Evolutionary conservation across 768 basidiomycete genomes (phyloP), one percentile per base, ranked within the genome.

Genomic region (Tephrocybe sp.): DNA sequence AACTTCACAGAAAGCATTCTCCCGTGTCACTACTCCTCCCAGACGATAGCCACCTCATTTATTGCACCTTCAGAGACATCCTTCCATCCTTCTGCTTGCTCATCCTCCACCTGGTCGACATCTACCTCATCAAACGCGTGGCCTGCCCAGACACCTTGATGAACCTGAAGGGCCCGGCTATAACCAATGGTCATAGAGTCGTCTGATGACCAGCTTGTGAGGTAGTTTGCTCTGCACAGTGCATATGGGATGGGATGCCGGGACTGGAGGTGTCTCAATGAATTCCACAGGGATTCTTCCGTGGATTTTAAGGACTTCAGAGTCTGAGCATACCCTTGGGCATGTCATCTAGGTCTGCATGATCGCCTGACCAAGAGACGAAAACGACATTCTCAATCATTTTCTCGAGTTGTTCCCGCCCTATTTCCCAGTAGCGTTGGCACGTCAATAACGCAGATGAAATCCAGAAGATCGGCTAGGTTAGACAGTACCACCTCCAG

Each of bases 321-420:
- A 19, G 2, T 50, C 16, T 4, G 40, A 51, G 35, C 30, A 45
- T 36, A 26, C 32, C 36, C 9, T 38, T 41, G 1, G 59, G 61
- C 20, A 52, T 41, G 22, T 57, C 51, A 0, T 47, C 39, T 3
- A 19, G 26, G 6, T 30, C 0, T 5, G 52, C 45, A 11, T 60
- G 54, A 36, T 60, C 58, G 3, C 60, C 57, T 16, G 57, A 55
- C 63, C 62, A 65, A 20, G 35, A 47, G 13, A 34, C 22, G 5
- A 32, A 12, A 14, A 39, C 19, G 5, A 39, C 5, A 7, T 19
- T 17, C 20, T 52, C 26, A n/a, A 52, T 31, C 4, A 20, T 5
- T n/a, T 9, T 26, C n/a, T 45, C 33, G 33, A 52, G 51, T n/a
- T 40, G 19, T 31, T 11, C 32, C n/a, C 45, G 45, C n/a, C n/a